Conservation (phyloP, 768 basidiomycete genomes). For the Xanthoconium purpureum region DNA sequence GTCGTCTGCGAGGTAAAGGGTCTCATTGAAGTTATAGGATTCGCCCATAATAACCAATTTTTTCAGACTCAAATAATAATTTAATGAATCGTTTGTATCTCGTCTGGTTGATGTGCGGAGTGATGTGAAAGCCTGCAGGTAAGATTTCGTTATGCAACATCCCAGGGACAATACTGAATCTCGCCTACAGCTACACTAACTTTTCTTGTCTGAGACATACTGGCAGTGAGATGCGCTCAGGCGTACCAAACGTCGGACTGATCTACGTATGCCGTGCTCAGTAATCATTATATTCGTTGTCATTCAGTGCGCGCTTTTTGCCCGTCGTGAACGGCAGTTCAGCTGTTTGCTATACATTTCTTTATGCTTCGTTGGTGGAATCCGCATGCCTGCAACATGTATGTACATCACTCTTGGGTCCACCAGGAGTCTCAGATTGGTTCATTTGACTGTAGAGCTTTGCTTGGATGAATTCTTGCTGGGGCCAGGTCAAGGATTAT, state of each 20-base stretch:
- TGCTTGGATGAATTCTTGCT: too few species aligned
- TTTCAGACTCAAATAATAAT: constrained; percentile 12
- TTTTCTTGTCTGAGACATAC: not conserved
- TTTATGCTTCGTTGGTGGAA: too few species aligned
- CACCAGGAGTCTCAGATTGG: too few species aligned
- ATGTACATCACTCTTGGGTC: too few species aligned
- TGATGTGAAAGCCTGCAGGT: not conserved
- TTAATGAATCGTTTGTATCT: constrained; percentile 2
- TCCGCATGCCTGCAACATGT: too few species aligned
- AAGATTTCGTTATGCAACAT: not conserved
- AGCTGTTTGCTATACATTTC: too few species aligned
- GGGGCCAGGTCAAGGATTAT: too few species aligned
- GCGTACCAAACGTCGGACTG: not conserved
- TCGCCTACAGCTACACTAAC: not conserved
- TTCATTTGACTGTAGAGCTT: too few species aligned
- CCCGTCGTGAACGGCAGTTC: too few species aligned
- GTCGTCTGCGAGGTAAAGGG: constrained; percentile 17
- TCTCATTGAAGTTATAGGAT: not conserved
- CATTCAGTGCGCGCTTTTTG: not conserved
- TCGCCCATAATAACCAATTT: not conserved
- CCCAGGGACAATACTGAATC: not conserved
- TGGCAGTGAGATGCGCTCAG: not conserved
- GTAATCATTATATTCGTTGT: not conserved
- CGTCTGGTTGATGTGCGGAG: not conserved
- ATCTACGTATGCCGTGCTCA: not conserved